Percentiles rank a stretch among this genome's conserved stretches.
These are phyloP conservation scores for Papiliotrema flavescens DNA, from an alignment of 1,284 basidiomycete species.

Conservation along the genomic window DNA sequence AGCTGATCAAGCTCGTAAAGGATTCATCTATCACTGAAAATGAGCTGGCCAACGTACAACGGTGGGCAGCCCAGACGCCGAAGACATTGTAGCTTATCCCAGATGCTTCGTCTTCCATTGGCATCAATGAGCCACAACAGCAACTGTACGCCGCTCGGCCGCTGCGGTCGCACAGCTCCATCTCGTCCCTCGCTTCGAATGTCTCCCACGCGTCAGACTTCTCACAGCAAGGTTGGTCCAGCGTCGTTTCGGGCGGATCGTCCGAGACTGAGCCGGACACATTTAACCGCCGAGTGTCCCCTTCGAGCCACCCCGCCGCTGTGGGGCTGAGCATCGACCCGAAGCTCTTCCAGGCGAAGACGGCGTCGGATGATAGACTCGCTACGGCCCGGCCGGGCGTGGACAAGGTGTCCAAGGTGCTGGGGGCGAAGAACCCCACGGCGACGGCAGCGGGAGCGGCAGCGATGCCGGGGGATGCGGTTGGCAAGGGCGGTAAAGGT, in stretches of 20 bases:
- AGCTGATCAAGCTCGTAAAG: no score
- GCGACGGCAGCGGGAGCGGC: neutral
- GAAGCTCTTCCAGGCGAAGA: conserved; percentile 14
- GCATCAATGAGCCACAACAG: no score
- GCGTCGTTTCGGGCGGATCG: conserved; percentile 1
- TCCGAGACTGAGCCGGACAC: neutral
- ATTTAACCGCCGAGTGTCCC: neutral
- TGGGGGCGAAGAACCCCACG: neutral
- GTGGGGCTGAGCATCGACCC: conserved; percentile 26
- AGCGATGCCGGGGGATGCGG: no score
- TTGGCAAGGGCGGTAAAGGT: no score
- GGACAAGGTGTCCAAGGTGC: no score
- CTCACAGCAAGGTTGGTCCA: conserved; percentile 8
- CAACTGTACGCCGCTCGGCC: no score
- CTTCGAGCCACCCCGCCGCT: neutral
- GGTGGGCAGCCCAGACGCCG: neutral
- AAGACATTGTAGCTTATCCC: no score
- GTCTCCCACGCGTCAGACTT: neutral
- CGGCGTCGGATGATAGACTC: conserved; percentile 4
- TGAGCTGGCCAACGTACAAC: no score
- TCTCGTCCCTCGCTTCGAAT: conserved; percentile 16
- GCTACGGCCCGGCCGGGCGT: neutral
- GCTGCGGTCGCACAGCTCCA: conserved; percentile 18
- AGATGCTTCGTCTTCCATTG: no score
- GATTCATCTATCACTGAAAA: no score